Evolutionary conservation across 805 yeast species (phyloP), one percentile per base, ranked within the genome.

Genomic region (Peterozyma xylosa): DNA sequence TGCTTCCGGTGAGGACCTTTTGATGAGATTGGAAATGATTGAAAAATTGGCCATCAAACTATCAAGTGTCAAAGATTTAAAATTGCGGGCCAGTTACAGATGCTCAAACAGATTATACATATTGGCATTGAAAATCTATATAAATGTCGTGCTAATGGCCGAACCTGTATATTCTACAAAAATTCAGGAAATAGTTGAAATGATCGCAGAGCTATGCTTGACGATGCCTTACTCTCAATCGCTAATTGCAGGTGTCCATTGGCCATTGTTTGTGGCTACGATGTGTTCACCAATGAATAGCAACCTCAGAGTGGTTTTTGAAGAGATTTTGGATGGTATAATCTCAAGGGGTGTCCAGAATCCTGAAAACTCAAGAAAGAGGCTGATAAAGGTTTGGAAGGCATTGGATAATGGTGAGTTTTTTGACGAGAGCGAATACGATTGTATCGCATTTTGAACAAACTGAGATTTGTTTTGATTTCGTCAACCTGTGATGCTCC

Each of bases 201-300:
- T 38, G 42, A 37, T 45, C 11, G 41, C 46, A 13, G 45, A 42
- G 15, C 39, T 42, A 29, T 30, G 33, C n/a, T 11, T 33, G 16
- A 42, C 33, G 9, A 39, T 45, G 43, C 48, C 48, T 3, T 45
- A 45, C 30, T 32, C 38, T 15, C 39, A 21, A 14, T 42, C 45
- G 5, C 42, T 38, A n/a, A 37, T 43, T 30, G 48, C 42, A n/a
- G 48, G 48, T 18, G 39, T 42, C 11, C 48, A 45, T 39, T 45
- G 48, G 48, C 45, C 48, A 9, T 14, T 45, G 33, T 45, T 35
- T 34, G 29, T 42, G 5, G 38, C 38, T 13, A 42, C 44, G 13
- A 30, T 45, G 16, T 38, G 42, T n/a, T 37, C 43, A 3, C 35
- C 27, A 5, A 21, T 21, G 27, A 21, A 21, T 7, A 5, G 7